A percentile compares a stretch with the other conserved stretches of the same genome.
phyloP scores from a whole-genome alignment of 768 basidiomycete genomes.

The Rubroboletus pulcherrimus region DNA sequence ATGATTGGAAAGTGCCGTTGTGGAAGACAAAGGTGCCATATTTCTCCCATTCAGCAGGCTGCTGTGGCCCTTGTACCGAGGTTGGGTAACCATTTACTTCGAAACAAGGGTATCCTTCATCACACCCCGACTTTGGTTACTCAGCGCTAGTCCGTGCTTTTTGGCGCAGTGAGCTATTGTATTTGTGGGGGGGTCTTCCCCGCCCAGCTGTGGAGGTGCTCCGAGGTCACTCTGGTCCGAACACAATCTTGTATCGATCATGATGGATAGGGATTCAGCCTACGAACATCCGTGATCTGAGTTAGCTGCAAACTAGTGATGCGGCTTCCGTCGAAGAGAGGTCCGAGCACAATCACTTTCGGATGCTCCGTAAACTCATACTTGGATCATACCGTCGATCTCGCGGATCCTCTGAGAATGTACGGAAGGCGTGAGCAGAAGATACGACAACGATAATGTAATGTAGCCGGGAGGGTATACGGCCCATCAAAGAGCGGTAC shows the following conservation, averaged over 20 bases:
- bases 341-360: neutral
- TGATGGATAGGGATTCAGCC: no score
- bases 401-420: neutral
- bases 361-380: neutral
- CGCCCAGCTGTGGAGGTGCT: no score
- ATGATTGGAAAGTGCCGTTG: neutral
- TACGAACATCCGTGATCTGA: no score
- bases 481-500: constrained; percentile 29
- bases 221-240: no score
- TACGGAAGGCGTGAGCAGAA: neutral
- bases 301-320: neutral
- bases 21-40: neutral
- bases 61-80: neutral
- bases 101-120: neutral
- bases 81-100: neutral
- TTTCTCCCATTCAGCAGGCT: neutral
- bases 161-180: neutral
- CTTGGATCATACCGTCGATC: neutral
- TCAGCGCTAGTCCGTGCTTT: neutral
- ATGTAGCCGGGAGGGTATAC: neutral
- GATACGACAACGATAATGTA: neutral
- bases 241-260: no score
- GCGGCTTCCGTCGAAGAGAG: neutral
- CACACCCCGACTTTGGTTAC: neutral
- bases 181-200: neutral